Base-by-base conservation (phyloP, 2,329 filamentous ascomycete genomes). In the Alternaria atra region DNA sequence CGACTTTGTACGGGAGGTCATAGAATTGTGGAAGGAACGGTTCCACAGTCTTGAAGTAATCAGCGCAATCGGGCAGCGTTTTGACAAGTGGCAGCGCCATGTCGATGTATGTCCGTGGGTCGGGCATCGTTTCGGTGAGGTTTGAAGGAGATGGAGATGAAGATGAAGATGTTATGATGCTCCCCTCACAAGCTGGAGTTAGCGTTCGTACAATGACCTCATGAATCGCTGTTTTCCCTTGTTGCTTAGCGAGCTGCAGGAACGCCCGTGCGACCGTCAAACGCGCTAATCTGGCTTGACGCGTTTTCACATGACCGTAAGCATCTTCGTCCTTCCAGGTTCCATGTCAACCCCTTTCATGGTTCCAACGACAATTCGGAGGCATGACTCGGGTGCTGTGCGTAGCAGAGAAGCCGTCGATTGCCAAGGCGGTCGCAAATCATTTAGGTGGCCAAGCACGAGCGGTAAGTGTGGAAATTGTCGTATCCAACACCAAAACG, bases 401-500 rank as follows among this genome's bases (percentile, higher is more conserved):
- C 75, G 90, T 94, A 67, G 91, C 91, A 61, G 91, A 94, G 79
- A 94, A 99, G 85, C 93, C 93, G 35, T 97, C 94, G 42, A 97
- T 99, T 65, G 93, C 95, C 59, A 97, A 95, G 80, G 93, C 94
- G 37, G 94, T 99, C 51, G 92, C 95, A 39, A 87, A 89, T 59
- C 94, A 98, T 83, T 86, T 99, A 29, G 91, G 91, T 32, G 94
- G 95, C 51, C 92, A 92, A 48, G 84, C 89, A 60, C 86, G 87
- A 77, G 89, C 87, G 55, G 93, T 96, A 63, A 58, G 73, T 52
- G 35, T 37, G 6, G n/a, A 17, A 13, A 39, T 12, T 12, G 23
- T 48, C n/a, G 17, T 70, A 17, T 42, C 1, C 15, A 13, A 29
- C 9, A 8, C 43, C 12, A n/a, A 23, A 12, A 39, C 39, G n/a